Evolutionary conservation across 2,329 filamentous ascomycete species (phyloP).

Genomic region (Phaeomoniella chlamydospora): DNA sequence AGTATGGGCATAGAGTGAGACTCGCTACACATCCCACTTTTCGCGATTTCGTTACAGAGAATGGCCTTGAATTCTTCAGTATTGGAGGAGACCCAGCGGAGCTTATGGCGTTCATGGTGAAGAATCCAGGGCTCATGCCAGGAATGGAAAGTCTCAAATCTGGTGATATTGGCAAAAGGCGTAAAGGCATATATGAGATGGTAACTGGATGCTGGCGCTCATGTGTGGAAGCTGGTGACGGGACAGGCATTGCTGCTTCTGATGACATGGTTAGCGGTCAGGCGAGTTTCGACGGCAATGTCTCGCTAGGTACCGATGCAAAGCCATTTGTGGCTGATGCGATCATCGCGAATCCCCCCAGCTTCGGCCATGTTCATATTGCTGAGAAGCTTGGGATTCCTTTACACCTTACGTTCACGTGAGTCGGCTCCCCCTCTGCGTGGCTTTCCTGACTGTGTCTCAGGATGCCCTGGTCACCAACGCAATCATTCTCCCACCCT

Average conservation of each 20-base stretch:
- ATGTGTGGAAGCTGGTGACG: conserved; percentile 67
- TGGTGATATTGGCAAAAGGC: conserved; percentile 61
- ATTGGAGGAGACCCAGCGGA: conserved; percentile 64
- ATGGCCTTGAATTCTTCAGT: conserved; percentile 59
- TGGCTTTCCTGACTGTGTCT: conserved; percentile 21
- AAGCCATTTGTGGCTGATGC: conserved; percentile 70
- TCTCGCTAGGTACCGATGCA: conserved; percentile 21
- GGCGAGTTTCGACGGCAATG: conserved; percentile 17
- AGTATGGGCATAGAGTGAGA: conserved; percentile 56
- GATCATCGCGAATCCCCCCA: conserved; percentile 76
- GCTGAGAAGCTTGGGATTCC: conserved; percentile 67
- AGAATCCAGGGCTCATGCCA: conserved; percentile 75
- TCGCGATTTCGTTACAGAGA: conserved; percentile 51
- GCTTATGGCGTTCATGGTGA: conserved; percentile 83
- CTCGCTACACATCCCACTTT: conserved; percentile 61
- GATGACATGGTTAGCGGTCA: conserved; percentile 35
- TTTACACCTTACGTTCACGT: conserved; percentile 75
- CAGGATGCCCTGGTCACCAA: conserved; percentile 78
- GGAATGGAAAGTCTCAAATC: conserved; percentile 61
- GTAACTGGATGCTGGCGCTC: conserved; percentile 78
- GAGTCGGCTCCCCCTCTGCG: conserved; percentile 34
- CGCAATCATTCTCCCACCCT: conserved; percentile 72
- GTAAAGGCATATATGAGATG: conserved; percentile 63
- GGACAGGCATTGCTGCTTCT: conserved; percentile 35
- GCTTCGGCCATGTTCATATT: conserved; percentile 65